Evolutionary conservation across 2,329 filamentous ascomycete species (phyloP), one percentile per base, ranked within the genome.

Genomic region (Whalleya microplaca): DNA sequence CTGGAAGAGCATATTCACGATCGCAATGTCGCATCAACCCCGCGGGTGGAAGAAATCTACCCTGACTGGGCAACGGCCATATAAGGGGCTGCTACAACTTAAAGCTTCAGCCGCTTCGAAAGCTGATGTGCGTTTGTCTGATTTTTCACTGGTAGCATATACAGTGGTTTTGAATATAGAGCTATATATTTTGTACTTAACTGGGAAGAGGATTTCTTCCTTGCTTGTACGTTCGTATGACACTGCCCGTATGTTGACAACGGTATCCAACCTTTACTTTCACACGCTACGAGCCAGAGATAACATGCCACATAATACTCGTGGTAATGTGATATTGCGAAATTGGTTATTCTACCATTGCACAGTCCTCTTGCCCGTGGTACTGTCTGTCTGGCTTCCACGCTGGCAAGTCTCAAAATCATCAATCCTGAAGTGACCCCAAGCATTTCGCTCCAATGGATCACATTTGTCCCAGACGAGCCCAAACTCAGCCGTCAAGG

Each of bases 1-100:
- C 56, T 74, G 7, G 59, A 67, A 12, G 73, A 71, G 21, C 69
- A 72, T 43, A 70, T 75, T 12, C 58, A 61, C 6, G 73, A 75
- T 55, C 70, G 73, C 4, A 71, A 74, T 44, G 63, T 67, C 19
- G 72, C 71, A 20, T 73, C 71, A 1, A 65, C 56, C 2, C 69
- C 71, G 18, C 63, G 70, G 27, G 54, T 68, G 52, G 59, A 72
- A 18, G 71, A 72, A 53, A 61, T 71, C 3, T 71, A 70, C 51
- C 69, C 69, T 0, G 67, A 70, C 3, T 73, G 69, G 71, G 71
- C 70, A n/a, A 70, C 64, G 2, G 63, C 60, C 2, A 65, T 71
- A 29, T 69, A 48, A 55, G n/a, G 3, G n/a, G n/a, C 2, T 7
- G 20, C 12, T 23, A 19, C 2, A 46, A 32, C 18, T 43, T 23